Evolutionary conservation across 805 yeast species (phyloP).

Genomic region (Lipomyces mesembrius): DNA sequence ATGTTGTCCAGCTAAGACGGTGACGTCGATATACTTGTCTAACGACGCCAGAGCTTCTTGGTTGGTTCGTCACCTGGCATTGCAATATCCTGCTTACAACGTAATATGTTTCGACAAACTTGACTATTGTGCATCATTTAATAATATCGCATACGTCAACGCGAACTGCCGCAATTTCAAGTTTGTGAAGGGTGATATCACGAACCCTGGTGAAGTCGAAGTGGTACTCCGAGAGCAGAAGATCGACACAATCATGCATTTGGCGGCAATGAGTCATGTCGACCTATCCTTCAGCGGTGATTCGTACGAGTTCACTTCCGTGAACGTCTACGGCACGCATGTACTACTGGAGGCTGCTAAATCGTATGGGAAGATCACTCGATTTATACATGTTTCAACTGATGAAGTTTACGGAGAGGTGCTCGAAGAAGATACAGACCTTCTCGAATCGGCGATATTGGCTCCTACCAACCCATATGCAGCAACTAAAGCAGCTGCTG

Average conservation of each 20-base stretch:
- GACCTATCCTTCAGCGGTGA: conserved; percentile 53
- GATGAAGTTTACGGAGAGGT: conserved; percentile 64
- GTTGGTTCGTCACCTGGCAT: conserved; percentile 49
- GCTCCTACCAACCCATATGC: conserved; percentile 62
- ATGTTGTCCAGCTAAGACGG: conserved; percentile 26
- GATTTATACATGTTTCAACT: conserved; percentile 57
- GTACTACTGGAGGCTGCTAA: conserved; percentile 53
- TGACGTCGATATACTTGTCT: neutral
- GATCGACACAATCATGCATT: conserved; percentile 51
- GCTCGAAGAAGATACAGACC: conserved; percentile 40
- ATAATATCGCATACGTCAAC: conserved; percentile 44
- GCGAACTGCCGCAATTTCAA: conserved; percentile 39
- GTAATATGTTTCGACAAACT: conserved; percentile 55
- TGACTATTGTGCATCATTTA: conserved; percentile 52
- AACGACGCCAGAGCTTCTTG: conserved; percentile 50
- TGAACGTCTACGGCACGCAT: conserved; percentile 56
- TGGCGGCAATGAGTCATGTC: conserved; percentile 63
- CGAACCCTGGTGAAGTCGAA: conserved; percentile 40
- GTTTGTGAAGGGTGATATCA: conserved; percentile 49
- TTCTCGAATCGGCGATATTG: conserved; percentile 48
- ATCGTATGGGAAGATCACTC: conserved; percentile 30
- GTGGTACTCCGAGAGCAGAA: conserved; percentile 37
- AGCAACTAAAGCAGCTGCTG: conserved; percentile 61
- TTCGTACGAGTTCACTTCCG: conserved; percentile 52
- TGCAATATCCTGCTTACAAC: conserved; percentile 41